Evolutionary conservation across 805 yeast genomes (phyloP), one percentile per base, ranked within the genome.

Genomic region (Saccharomycopsis malanga): DNA sequence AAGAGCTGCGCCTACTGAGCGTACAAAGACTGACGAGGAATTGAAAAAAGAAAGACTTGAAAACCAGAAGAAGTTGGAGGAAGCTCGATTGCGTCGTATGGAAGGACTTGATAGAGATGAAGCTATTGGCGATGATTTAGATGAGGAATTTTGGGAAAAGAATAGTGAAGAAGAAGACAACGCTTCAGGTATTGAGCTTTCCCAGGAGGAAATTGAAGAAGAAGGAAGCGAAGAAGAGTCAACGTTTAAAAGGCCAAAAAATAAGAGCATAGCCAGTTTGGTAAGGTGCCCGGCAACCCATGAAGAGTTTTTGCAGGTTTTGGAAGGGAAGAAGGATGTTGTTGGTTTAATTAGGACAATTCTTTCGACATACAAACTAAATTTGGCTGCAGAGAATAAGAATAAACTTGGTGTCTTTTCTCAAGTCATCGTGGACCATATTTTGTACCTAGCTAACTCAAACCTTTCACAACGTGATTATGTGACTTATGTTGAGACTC

Each of bases 21-120:
- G 89, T 65, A 83, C 91, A 2, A 83, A 83, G 60, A 83, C 93
- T 1, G 80, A 74, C 2, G 88, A 84, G 61, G 93, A 85, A 61
- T 45, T 83, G 10, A 68, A 66, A 40, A 66, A 70, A 34, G 91
- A 83, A 58, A 74, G 74, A 55, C 72, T 70, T 17, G 83, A 77
- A n/a, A 76, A 72, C 56, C 67, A 71, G 68, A 75, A 76, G 54
- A 70, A 73, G 56, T 64, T 84, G 54, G 89, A 87, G 61, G 76
- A 73, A 41, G 88, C 75, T 46, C 73, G 94, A 66, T 55, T 72
- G 53, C 75, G 73, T 56, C 76, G 94, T 70, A 85, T 85, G 94
- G 77, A 76, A 54, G 91, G 88, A 39, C 64, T 71, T 56, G 61
- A 62, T 7, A 79, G 73, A 14, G 76, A 69, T 15, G 71, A 64